Evolutionary conservation across 768 basidiomycete genomes (phyloP).

Genomic region (Hygrophorus russula): DNA sequence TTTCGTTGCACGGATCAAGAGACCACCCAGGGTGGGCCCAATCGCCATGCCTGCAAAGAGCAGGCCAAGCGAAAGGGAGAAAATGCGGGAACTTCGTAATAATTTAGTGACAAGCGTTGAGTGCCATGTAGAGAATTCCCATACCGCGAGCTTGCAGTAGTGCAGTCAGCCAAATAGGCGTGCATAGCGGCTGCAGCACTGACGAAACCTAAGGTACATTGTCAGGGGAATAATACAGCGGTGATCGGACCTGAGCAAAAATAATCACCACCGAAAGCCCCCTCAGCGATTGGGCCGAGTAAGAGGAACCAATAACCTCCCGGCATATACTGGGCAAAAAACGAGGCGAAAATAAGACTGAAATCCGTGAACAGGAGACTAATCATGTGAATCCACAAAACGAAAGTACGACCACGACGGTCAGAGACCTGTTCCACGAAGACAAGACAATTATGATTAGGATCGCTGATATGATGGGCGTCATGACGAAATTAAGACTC

Average conservation of each 20-base stretch:
- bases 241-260: neutral
- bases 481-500: slow-evolving; percentile 16
- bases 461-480: neutral
- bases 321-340: slow-evolving; percentile 48
- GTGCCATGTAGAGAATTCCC: neutral
- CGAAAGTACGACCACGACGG: slow-evolving; percentile 54
- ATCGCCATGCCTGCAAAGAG: slow-evolving; percentile 64
- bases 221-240: slow-evolving; percentile 5
- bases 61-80: slow-evolving; percentile 58
- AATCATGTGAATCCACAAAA: slow-evolving; percentile 49
- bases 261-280: slow-evolving; percentile 55
- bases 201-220: slow-evolving; percentile 31
- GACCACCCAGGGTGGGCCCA: slow-evolving; percentile 63
- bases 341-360: slow-evolving; percentile 55
- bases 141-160: slow-evolving; percentile 43
- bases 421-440: slow-evolving; percentile 50
- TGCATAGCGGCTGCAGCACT: slow-evolving; percentile 41
- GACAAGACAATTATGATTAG: no score
- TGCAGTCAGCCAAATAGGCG: slow-evolving; percentile 64
- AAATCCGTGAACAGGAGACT: slow-evolving; percentile 56
- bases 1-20: slow-evolving; percentile 49
- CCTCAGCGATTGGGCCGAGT: slow-evolving; percentile 54
- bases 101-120: neutral
- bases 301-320: slow-evolving; percentile 78
- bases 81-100: slow-evolving; percentile 41